Evolutionary conservation across 2,329 filamentous ascomycete species (phyloP), one percentile per base, ranked within the genome.

Genomic region (Cladosporium sp.): DNA sequence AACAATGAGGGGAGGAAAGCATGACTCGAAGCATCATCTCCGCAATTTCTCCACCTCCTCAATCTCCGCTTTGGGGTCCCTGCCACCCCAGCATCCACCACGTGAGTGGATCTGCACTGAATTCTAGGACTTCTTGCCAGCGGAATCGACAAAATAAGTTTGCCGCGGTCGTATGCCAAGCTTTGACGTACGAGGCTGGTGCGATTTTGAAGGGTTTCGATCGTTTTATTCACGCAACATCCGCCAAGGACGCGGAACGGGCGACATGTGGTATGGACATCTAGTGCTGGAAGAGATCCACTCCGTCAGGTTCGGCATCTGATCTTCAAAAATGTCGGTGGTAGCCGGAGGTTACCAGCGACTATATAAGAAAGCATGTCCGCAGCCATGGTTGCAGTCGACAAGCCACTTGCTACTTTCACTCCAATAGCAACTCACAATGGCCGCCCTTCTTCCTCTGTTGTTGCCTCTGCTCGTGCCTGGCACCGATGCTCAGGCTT

Each of bases 401-500:
- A 37, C 54, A 56, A 56, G 54, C 54, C 42, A 30, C 42, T 56
- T 45, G 39, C 51, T 55, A 43, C 51, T 43, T 28, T 9, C 17
- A n/a, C 39, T 49, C 25, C 34, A 28, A 56, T 25, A 56, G 51
- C 55, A 52, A 30, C 30, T 51, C 51, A 59, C 20, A 28, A 61
- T 61, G 59, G 59, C 59, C 50, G 22, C 59, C 25, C 55, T 61
- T 51, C 49, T 58, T 28, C 50, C 50, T 50, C 34, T 61, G 19
- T 22, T 59, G 25, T 37, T 61, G 42, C 55, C 59, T 34, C 36
- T 56, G 40, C 42, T 56, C 15, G 34, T 49, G 20, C 54, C 54
- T 49, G 25, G 42, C 54, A 25, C 37, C 34, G 39, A 47, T 47
- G 54, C 54, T 56, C 54, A 56, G 42, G 42, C 54, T 15, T 56